Base-by-base conservation (phyloP, 2,329 filamentous ascomycete genomes). In the Venturia nashicola region DNA sequence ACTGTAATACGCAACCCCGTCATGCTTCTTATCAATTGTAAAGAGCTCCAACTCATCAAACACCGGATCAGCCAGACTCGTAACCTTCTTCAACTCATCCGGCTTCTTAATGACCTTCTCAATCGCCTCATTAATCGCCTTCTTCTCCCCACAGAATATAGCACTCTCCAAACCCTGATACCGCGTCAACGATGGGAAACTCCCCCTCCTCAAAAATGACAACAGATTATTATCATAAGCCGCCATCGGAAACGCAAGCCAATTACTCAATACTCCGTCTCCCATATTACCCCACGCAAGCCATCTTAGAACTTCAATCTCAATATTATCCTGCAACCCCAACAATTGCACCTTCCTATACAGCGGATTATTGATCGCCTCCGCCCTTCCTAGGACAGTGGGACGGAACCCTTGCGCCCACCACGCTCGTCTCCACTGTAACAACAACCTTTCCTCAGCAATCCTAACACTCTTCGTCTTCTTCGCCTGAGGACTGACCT, bases 341-440 rank as follows among this genome's bases (percentile, higher is more conserved):
- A 76, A 67, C 55, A 71, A 71, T 65, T 91, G 86, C 62, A 96
- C 77, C 62, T 86, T 80, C 68, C 86, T 80, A 72, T 93, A 96
- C 23, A 89, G 76, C 0, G 89, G 89, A 71, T 96, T 94, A 71
- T 86, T 86, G 80, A 87, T 88, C 20, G 92, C 91, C 72, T 97
- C 93, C 0, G 83, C 85, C 18, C 85, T 83, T 61, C 89, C 87
- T 64, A 97, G 76, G 48, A 97, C 88, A 8, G 94, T 81, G 0
- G 94, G 93, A 67, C 82, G 86, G 76, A 97, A 97, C 12, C 93
- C 94, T 70, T 95, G 86, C 0, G 92, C 91, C 90, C 91, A 97
- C 91, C 93, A 97, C 2, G 93, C 92, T 57, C 91, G 84, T 66
- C 92, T 84, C 94, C 94, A 97, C 62, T 89, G 88, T 65, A 96